Evolutionary conservation across 2,329 filamentous ascomycete genomes (phyloP).

Genomic region (Colletotrichum orbiculare): DNA sequence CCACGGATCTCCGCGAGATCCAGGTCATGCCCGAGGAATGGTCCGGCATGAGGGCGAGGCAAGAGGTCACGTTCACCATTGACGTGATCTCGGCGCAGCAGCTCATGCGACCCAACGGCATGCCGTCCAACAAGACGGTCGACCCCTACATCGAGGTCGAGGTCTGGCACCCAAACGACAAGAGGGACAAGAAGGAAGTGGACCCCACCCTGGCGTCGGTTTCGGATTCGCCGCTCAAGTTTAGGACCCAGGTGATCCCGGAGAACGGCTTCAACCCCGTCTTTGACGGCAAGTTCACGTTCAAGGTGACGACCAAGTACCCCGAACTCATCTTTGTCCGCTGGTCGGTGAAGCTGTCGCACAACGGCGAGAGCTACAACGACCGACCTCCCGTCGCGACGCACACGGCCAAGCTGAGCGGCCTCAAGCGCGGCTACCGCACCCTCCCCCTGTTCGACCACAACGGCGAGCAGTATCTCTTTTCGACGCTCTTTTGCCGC

Average conservation of each 20-base stretch:
- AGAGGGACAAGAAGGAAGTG: conserved; percentile 85
- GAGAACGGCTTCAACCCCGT: conserved; percentile 95
- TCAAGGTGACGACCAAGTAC: conserved; percentile 91
- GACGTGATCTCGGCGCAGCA: conserved; percentile 95
- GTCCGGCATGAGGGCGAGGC: conserved; percentile 77
- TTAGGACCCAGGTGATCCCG: conserved; percentile 81
- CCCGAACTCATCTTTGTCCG: conserved; percentile 93
- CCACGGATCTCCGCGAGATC: conserved; percentile 82
- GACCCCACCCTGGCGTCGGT: conserved; percentile 63
- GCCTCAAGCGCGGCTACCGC: conserved; percentile 90
- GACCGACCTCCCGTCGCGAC: conserved; percentile 79
- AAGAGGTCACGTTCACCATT: conserved; percentile 85
- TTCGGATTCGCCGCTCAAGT: conserved; percentile 73
- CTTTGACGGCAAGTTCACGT: conserved; percentile 83
- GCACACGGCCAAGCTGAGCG: conserved; percentile 92
- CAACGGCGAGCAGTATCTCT: conserved; percentile 91
- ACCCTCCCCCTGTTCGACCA: conserved; percentile 90
- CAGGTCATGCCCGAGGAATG: conserved; percentile 66
- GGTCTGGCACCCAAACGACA: conserved; percentile 93
- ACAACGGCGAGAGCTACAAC: conserved; percentile 77
- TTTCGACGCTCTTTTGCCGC: conserved; percentile 93
- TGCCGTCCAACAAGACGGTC: conserved; percentile 78
- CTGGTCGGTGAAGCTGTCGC: conserved; percentile 89
- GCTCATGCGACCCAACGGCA: conserved; percentile 82
- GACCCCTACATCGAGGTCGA: conserved; percentile 97